Percentiles rank a stretch among this genome's conserved stretches.
Conservation (phyloP, 2,329 filamentous ascomycete species). For the Claviceps sp. region DNA sequence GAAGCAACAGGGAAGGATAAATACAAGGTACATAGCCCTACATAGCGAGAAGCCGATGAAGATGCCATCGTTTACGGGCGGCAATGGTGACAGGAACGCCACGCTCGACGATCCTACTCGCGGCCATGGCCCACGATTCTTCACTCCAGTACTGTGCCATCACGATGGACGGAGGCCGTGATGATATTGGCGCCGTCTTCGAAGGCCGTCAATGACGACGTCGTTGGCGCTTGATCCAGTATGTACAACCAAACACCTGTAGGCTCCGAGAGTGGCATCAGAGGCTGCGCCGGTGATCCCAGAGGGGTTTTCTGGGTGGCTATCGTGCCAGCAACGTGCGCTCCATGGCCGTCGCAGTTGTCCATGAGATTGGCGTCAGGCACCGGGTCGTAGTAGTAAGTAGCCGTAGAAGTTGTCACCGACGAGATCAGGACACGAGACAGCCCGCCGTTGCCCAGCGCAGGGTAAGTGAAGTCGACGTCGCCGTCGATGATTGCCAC, state of each 20-base stretch:
- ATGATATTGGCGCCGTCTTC: constrained; percentile 26
- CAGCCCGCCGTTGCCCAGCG: constrained; percentile 34
- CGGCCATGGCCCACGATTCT: constrained; percentile 21
- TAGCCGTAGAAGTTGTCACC: constrained; percentile 21
- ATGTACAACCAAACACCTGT: constrained; percentile 22
- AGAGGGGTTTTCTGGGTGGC: constrained; percentile 24
- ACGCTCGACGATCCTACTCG: constrained; percentile 27
- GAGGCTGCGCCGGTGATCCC: constrained; percentile 25
- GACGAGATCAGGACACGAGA: constrained; percentile 29
- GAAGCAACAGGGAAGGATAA: too few species aligned
- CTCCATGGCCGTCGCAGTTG: constrained; percentile 27
- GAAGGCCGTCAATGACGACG: constrained; percentile 21
- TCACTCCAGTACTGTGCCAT: constrained; percentile 13
- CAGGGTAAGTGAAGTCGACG: constrained; percentile 48
- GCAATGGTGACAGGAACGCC: constrained; percentile 28
- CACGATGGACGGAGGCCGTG: neutral
- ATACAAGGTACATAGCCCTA: too few species aligned
- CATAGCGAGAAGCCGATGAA: constrained; percentile 14
- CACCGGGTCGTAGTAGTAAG: constrained; percentile 11
- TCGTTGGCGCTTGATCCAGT: constrained; percentile 21
- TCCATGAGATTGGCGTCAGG: constrained; percentile 26
- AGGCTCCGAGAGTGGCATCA: constrained; percentile 24
- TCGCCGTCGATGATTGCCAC: constrained; percentile 41
- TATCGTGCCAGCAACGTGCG: constrained; percentile 31
- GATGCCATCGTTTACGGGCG: constrained; percentile 32